Evolutionary conservation across 2,329 filamentous ascomycete genomes (phyloP), one percentile per base, ranked within the genome.

Genomic region (Colletotrichum somersetense): DNA sequence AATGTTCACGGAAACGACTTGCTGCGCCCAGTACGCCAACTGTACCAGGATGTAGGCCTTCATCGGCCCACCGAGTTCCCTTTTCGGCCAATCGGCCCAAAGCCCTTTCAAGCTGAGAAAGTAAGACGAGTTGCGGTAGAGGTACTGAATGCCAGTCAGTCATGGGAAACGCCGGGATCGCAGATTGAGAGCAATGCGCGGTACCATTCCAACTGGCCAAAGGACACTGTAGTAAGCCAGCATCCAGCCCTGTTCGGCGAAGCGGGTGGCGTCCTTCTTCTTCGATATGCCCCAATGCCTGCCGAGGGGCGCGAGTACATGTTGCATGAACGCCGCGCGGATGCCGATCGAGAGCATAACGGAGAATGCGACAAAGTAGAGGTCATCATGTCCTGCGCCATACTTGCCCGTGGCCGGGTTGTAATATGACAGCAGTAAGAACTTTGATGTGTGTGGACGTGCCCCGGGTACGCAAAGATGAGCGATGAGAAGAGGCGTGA

Each of bases 1-100:
- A 6, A 63, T 67, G 8, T 67, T 67, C 23, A 67, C 65, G 1
- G 65, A 67, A 30, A 67, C 42, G 46, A 67, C 65, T 38, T 67
- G 65, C 65, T 67, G 65, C 16, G 18, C 65, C 65, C 65, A 67
- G 26, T 63, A 67, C 14, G 65, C 65, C 65, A 58, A 67, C 11
- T 67, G 58, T 7, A 38, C 20, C 58, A 67, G 35, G 48, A 67
- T n/a, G 35, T 67, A 67, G 12, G 11, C 46, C 65, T 67, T 67
- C 65, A 67, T 67, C 4, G 42, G n/a, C 10, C 65, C 65, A 33
- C n/a, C 65, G n/a, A 67, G 65, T 12, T 63, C 65, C 30, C 58
- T 53, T 20, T 61, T 33, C 2, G 52, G 62, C 62, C 62, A 65
- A 3, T 65, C 16, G 12, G 38, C 18, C 62, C 62, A 65, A 0